Evolutionary conservation across 2,329 filamentous ascomycete genomes (phyloP), one percentile per base, ranked within the genome.

Genomic region (Phialocephala sp.): DNA sequence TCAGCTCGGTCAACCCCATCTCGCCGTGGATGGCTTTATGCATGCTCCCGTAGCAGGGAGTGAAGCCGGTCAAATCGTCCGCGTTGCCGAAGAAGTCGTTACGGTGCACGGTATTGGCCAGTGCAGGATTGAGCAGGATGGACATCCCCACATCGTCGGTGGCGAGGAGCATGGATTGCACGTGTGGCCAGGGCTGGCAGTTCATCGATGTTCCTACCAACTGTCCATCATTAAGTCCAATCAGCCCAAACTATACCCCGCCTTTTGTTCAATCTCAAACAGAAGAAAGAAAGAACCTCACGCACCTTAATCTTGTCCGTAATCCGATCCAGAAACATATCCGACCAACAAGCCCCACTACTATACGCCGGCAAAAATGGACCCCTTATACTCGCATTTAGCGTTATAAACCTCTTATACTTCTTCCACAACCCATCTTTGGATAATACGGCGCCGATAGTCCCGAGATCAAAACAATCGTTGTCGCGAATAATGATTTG

Each of bases 151-250:
- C 39, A 18, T 27, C 22, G 45, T 74, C 70, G 35, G 71, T 73
- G 24, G 73, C 71, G 61, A 64, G 71, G 60, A 74, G 67, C 71
- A 74, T 74, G 52, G 70, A 72, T 64, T 71, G 72, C 22, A 72
- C 65, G 47, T 72, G 71, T 37, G 66, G 60, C 5, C n/a, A 35
- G 8, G 68, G 68, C 32, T 39, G 22, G 27, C 72, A 74, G 62
- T 72, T 72, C 18, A 61, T 60, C 12, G 71, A 67, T 68, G 72
- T 73, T 4, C 72, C 72, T 18, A 73, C 68, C 14, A 74, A 64
- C 68, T 74, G 14, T 18, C n/a, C 54, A 4, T 36, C 43, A 56
- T 36, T 2, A 14, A 8, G 6, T 11, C 14, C 24, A 27, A 56
- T 18, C 15, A 36, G 27, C 35, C 8, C 27, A 20, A 4, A 20